Evolutionary conservation across 805 yeast genomes (phyloP).

Genomic region (Clavispora phyllophila): DNA sequence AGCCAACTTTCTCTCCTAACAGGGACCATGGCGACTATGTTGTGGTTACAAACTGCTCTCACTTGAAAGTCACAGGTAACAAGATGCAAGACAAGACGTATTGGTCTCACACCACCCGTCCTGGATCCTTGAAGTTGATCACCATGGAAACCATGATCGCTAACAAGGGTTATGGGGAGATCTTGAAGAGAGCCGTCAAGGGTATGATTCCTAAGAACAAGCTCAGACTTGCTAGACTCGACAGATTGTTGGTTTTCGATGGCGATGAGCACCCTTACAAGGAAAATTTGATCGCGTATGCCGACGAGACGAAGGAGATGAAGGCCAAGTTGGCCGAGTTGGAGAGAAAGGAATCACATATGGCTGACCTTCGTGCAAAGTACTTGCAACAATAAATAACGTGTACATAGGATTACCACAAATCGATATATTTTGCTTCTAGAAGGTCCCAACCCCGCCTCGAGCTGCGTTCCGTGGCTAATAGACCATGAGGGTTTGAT

Average conservation of each 20-base stretch:
- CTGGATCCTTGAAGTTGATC: slow-evolving; percentile 80
- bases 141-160: slow-evolving; percentile 74
- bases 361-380: slow-evolving; percentile 31
- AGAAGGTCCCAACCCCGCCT: no score
- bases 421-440: not conserved
- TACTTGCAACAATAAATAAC: slow-evolving; percentile 21
- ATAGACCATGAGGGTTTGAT: no score
- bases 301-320: slow-evolving; percentile 64
- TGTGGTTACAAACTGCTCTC: slow-evolving; percentile 88
- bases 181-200: slow-evolving; percentile 80
- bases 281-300: slow-evolving; percentile 77
- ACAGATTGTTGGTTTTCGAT: slow-evolving; percentile 80
- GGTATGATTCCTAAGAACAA: slow-evolving; percentile 96
- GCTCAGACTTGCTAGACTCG: slow-evolving; percentile 71
- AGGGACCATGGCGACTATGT: slow-evolving; percentile 95
- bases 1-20: slow-evolving; percentile 72
- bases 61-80: slow-evolving; percentile 77
- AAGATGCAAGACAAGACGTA: slow-evolving; percentile 77
- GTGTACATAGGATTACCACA: slow-evolving; percentile 4
- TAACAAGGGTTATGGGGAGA: slow-evolving; percentile 84
- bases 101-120: slow-evolving; percentile 84
- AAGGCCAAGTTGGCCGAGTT: slow-evolving; percentile 38
- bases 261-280: slow-evolving; percentile 86
- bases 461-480: no score
- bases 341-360: slow-evolving; percentile 27